Base-by-base conservation (phyloP, 2,329 filamentous ascomycete genomes). In the Pochonia chlamydosporia region DNA sequence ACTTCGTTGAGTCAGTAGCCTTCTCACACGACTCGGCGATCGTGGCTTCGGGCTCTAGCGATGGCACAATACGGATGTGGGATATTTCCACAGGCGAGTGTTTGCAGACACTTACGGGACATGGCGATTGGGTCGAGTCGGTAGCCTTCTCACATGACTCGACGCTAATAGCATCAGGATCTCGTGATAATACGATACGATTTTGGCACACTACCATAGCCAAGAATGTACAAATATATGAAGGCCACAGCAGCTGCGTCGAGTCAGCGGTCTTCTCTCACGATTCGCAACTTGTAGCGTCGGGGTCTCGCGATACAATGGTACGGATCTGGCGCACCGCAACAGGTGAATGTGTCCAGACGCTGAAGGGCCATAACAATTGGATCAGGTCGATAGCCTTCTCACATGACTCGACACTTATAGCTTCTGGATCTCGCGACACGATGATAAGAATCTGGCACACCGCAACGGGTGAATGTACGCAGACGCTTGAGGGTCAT, bases 291-390 rank as follows among this genome's bases (percentile, higher is more conserved):
- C 44, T 42, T 16, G 18, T 47, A 5, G 44, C 37, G 14, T 47
- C 44, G 20, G 31, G 10, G 6, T 35, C 31, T 14, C 11, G 4
- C 31, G 31, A 33, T n/a, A 33, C 6, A n/a, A n/a, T 14, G 31
- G 7, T n/a, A n/a, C n/a, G n/a, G n/a, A n/a, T 11, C 31, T 35
- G 10, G 13, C 31, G 5, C 7, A n/a, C 14, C 7, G 1, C 2
- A 10, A 35, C 31, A 4, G 31, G 31, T n/a, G 13, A 35, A 16
- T 35, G 11, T 16, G 5, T 35, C 14, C 11, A n/a, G 31, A 16
- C 31, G 7, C 46, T n/a, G 3, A 20, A 47, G 56, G 52, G n/a
- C 23, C 50, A 39, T 41, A 40, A 9, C 10, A 1, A 13, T 44
- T 47, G 3, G 1, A 6, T 5, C 14, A 11, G 3, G 11, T 49